phyloP scores from a whole-genome alignment of 139 green algal genomes.

The Picochlorum sp. region DNA sequence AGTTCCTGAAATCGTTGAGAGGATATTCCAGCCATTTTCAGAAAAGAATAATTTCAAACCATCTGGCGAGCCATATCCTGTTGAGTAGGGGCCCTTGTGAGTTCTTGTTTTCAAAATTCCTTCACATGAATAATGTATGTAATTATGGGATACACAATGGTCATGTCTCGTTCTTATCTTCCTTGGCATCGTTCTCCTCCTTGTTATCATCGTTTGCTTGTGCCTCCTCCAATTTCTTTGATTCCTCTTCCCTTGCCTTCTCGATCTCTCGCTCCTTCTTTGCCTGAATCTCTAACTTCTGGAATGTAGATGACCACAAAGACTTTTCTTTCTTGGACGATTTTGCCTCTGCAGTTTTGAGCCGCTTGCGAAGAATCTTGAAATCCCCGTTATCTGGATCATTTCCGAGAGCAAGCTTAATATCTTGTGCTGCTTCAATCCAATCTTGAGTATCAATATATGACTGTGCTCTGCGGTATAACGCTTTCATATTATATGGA shows the following conservation, averaged over 20 bases:
- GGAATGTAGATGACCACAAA: constrained; percentile 6
- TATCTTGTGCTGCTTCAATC: constrained; percentile 68
- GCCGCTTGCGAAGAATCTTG: constrained; percentile 17
- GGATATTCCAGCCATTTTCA: constrained; percentile 14
- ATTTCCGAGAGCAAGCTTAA: constrained; percentile 39
- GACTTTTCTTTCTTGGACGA: constrained; percentile 15
- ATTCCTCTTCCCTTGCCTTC: constrained; percentile 11
- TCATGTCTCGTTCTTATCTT: too few relatives aligned
- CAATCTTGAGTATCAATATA: constrained; percentile 49
- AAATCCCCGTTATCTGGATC: constrained; percentile 21
- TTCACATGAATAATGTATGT: background rate
- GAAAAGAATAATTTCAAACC: constrained; percentile 16
- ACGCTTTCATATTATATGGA: constrained; percentile 82
- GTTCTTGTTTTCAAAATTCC: background rate
- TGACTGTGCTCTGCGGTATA: constrained; percentile 82
- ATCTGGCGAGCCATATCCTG: constrained; percentile 1
- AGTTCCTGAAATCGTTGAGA: constrained; percentile 19
- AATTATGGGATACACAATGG: background rate
- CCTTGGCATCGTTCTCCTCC: background rate
- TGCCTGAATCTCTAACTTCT: constrained; percentile 2
- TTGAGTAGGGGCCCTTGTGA: constrained; percentile 2
- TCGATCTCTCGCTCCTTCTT: background rate
- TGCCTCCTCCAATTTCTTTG: constrained; percentile 3
- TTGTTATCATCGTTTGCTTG: too few relatives aligned
- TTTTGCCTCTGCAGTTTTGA: constrained; percentile 12